Evolutionary conservation across 2,329 filamentous ascomycete genomes (phyloP), one percentile per base, ranked within the genome.

Genomic region (Cytospora leucostoma): DNA sequence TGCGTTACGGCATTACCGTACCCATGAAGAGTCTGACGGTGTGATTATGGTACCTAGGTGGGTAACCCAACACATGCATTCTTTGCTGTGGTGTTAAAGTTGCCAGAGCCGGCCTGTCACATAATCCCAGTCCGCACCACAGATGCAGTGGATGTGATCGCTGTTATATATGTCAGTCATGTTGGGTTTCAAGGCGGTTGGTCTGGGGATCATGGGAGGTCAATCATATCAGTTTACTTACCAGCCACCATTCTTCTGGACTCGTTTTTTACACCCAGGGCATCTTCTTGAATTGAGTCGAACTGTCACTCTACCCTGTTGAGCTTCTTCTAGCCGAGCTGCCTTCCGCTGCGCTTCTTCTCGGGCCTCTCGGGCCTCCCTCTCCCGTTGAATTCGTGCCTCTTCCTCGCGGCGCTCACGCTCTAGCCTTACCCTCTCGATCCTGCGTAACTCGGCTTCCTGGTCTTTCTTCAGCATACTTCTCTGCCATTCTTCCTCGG

Each of bases 11-110:
- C 51, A 65, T 59, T 3, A 56, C 59, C 8, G 38, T 47, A 17
- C 63, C 63, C 12, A 21, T 32, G 38, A 62, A 65, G 7, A 49
- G 34, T 17, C 44, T 27, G n/a, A 59, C n/a, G 27, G 56, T 38
- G 7, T 55, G 38, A 11, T 56, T 38, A 33, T 52, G 38, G 2
- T 12, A 15, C 34, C 47, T 49, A 11, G 40, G 34, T 35, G 52
- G 21, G 49, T 51, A 51, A 27, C 56, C 56, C 27, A 27, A 27
- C 27, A 27, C 27, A 27, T 27, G 27, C 27, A 27, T 27, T 27
- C 27, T 27, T 27, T 27, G 27, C 27, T 27, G 27, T 27, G 27
- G 27, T 27, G 27, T 27, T 4, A 27, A 27, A 3, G 27, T 3
- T 27, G 4, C 27, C 27, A 27, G 27, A 27, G 27, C 27, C 2